phyloP scores from a whole-genome alignment of 257 asterid genomes.

The Solanum medicagineum region DNA sequence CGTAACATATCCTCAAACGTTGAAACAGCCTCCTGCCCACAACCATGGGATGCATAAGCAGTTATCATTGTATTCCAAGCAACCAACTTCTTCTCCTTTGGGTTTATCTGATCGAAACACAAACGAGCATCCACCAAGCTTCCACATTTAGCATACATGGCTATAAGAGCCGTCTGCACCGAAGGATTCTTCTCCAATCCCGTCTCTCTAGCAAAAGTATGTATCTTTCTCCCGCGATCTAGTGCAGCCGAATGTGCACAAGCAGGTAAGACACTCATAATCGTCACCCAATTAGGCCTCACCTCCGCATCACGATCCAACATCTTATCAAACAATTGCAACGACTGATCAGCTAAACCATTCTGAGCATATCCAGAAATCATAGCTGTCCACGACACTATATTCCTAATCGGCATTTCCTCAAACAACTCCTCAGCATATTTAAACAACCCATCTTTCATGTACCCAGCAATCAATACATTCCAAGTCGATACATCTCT shows the following conservation, averaged over 20 bases:
- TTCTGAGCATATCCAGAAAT: constrained; percentile 84
- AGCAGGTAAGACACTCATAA: constrained; percentile 75
- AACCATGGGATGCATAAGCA: constrained; percentile 73
- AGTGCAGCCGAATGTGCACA: constrained; percentile 60
- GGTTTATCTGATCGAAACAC: constrained; percentile 42
- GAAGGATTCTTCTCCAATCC: constrained; percentile 54
- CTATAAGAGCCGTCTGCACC: constrained; percentile 56
- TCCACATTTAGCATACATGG: constrained; percentile 87
- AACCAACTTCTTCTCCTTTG: constrained; percentile 28
- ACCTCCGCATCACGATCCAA: constrained; percentile 24
- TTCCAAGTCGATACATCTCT: constrained; percentile 69
- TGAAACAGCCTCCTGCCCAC: constrained; percentile 38
- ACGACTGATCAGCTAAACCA: constrained; percentile 45
- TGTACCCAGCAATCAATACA: constrained; percentile 57
- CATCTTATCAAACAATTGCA: constrained; percentile 55
- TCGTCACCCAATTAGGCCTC: constrained; percentile 80
- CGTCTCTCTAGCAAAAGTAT: constrained; percentile 29
- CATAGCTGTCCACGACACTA: constrained; percentile 83
- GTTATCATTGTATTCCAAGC: constrained; percentile 79
- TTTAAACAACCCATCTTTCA: constrained; percentile 48
- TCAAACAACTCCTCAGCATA: constrained; percentile 45
- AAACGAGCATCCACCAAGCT: constrained; percentile 48
- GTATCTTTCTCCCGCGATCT: constrained; percentile 51
- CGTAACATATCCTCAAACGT: constrained; percentile 49
- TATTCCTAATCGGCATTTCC: constrained; percentile 37